Conservation (phyloP, 257 asterid species). For the Petunia secreta region DNA sequence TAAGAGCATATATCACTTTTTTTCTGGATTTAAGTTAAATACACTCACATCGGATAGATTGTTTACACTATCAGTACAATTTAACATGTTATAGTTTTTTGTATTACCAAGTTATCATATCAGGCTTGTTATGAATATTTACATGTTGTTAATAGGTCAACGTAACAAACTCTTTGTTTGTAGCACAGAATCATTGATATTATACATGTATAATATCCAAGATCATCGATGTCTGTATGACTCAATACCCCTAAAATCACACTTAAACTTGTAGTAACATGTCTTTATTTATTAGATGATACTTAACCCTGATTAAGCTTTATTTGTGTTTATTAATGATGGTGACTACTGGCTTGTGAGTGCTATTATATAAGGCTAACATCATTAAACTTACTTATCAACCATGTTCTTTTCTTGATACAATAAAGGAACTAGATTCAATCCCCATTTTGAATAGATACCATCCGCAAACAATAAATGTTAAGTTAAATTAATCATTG, state of each 20-base stretch:
- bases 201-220: not conserved
- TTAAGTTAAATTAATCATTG: not conserved
- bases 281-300: not conserved
- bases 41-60: too few relatives aligned
- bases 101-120: too few relatives aligned
- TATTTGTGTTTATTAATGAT: not conserved
- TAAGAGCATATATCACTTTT: constrained; percentile 22
- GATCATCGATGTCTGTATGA: not conserved
- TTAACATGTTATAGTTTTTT: too few relatives aligned
- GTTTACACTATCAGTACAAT: too few relatives aligned
- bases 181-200: not conserved
- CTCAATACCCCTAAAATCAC: not conserved
- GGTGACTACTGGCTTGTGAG: not conserved
- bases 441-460: not conserved
- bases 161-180: too few relatives aligned
- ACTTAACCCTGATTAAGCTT: not conserved
- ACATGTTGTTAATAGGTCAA: too few relatives aligned
- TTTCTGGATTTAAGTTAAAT: too few relatives aligned
- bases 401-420: not conserved
- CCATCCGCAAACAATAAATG: not conserved
- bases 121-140: too few relatives aligned
- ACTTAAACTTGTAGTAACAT: not conserved
- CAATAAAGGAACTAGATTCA: not conserved
- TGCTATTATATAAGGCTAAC: not conserved
- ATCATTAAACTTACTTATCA: not conserved